Base-by-base conservation (phyloP, 331 rosid genomes). In the Telfairia occidentalis region DNA sequence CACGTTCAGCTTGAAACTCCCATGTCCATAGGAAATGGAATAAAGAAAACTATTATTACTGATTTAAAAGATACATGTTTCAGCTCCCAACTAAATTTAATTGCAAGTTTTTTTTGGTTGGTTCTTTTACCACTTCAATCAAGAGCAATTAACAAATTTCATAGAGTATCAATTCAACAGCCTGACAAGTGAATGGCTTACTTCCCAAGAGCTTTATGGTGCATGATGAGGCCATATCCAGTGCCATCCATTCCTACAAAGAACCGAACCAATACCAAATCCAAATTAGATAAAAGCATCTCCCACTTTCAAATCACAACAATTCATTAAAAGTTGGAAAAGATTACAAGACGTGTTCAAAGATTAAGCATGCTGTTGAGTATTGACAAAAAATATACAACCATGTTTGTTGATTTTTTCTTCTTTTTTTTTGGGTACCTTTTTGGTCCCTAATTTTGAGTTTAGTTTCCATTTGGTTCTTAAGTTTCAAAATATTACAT, bases 181-280 rank as follows among this genome's bases (percentile, higher is more conserved):
- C 7, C 64, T 30, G 34, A 48, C 26, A 15, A 32, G 35, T 63
- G 26, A 55, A 61, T 48, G 78, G 86, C 96, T 79, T 89, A 92
- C 97, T 84, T 92, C 77, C 96, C 97, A 81, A 95, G 97, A 82
- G 99, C 96, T 88, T 90, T 85, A 77, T 92, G 97, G 76, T 89
- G 97, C 90, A 95, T 53, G 78, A 80, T 73, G 73, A 95, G 97
- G 40, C 97, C 99, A 76, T 85, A 81, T 58, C 99, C 97, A 61
- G 97, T 95, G 57, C 96, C 96, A 84, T 92, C 99, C 77, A 89
- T 43, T 75, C 99, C 99, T 92, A 81, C 77, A 6, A 21, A 70
- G 59, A 90, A 83, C 77, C 5, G 13, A 69, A 69, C 73, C 64
- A 82, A 75, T 54, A 43, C 59, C 74, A 64, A 84, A 38, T 23